These are phyloP conservation scores for Saccharomycopsis babjevae DNA, from an alignment of 805 yeast genomes.

Conservation along the genomic window DNA sequence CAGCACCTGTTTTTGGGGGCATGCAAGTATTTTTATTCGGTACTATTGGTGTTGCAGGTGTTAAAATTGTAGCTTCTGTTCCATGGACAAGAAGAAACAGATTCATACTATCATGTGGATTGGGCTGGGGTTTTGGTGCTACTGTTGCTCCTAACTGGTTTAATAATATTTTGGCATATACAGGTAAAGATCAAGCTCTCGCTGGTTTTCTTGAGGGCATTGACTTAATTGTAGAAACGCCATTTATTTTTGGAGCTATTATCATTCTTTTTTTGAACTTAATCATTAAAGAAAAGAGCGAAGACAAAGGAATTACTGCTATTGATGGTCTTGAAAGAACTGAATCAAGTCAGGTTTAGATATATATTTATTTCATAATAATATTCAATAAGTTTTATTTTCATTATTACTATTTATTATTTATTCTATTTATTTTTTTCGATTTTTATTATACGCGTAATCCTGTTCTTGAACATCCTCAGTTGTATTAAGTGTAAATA, in stretches of 20 bases:
- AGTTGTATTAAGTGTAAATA: no score
- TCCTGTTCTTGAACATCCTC: no score
- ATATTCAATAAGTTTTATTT: neutral
- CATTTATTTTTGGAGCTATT: neutral
- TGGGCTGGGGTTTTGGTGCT: slow-evolving; percentile 60
- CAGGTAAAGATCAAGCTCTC: slow-evolving; percentile 47
- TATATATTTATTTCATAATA: neutral
- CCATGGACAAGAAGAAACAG: slow-evolving; percentile 62
- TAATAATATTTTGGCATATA: slow-evolving; percentile 49
- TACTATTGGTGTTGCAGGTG: slow-evolving; percentile 67
- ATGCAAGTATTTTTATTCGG: slow-evolving; percentile 74
- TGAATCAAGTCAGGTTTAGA: neutral
- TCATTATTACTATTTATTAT: neutral
- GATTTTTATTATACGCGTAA: no score
- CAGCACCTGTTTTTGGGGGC: slow-evolving; percentile 75
- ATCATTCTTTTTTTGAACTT: neutral
- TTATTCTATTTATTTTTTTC: neutral
- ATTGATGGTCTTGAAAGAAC: neutral
- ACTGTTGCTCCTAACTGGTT: slow-evolving; percentile 60
- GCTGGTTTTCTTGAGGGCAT: slow-evolving; percentile 61
- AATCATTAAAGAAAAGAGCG: neutral
- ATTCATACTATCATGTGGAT: slow-evolving; percentile 55
- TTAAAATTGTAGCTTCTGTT: slow-evolving; percentile 45
- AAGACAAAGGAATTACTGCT: neutral
- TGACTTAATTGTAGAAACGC: slow-evolving; percentile 55